Evolutionary conservation across 2,329 filamentous ascomycete species (phyloP).

Genomic region (Immersiporthe knoxdaviesiana): DNA sequence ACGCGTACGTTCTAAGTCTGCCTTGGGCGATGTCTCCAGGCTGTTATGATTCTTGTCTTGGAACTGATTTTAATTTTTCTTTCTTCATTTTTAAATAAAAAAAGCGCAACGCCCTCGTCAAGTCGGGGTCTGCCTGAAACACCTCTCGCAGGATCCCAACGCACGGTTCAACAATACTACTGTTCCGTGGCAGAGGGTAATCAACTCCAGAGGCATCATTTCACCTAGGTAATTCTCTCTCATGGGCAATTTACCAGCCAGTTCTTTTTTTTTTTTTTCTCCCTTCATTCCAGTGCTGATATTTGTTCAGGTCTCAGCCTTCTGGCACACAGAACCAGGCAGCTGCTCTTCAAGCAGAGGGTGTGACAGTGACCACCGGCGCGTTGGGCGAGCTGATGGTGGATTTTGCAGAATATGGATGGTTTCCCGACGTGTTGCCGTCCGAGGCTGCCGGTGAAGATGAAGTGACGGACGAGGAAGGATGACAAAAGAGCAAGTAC

Average conservation of each 20-base stretch:
- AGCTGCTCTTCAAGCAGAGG: conserved; percentile 53
- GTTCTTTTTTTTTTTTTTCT: too few relatives aligned
- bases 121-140: conserved; percentile 88
- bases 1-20: conserved; percentile 59
- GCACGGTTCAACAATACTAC: conserved; percentile 70
- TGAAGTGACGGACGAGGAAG: conserved; percentile 36
- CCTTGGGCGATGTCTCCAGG: too few relatives aligned
- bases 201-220: conserved; percentile 84
- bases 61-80: not conserved
- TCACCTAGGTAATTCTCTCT: conserved; percentile 68
- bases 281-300: conserved; percentile 17
- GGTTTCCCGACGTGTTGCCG: conserved; percentile 57
- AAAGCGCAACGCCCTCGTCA: conserved; percentile 75
- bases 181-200: conserved; percentile 93
- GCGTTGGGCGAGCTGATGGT: conserved; percentile 57
- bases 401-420: conserved; percentile 56
- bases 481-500: conserved; percentile 22
- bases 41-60: too few relatives aligned
- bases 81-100: too few relatives aligned
- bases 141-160: conserved; percentile 65
- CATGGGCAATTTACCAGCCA: not conserved
- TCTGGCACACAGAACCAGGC: conserved; percentile 55
- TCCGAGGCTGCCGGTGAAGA: conserved; percentile 42
- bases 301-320: conserved; percentile 49
- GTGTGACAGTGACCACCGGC: conserved; percentile 52